Evolutionary conservation across 345 rosid species (phyloP).

Genomic region (Hypericum androsaemum): DNA sequence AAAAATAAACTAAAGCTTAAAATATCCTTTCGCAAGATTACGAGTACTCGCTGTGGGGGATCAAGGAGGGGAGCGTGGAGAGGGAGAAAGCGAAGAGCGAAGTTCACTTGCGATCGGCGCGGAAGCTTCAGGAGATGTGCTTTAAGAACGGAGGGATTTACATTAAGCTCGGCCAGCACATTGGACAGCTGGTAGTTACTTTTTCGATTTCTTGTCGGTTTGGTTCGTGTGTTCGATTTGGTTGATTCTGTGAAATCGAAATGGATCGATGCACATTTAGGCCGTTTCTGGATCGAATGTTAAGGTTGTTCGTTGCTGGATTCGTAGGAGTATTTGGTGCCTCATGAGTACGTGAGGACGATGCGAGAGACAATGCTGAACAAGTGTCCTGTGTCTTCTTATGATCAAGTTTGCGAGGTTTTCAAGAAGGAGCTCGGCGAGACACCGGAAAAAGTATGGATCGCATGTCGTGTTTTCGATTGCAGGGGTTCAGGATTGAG

Average conservation of each 20-base stretch:
- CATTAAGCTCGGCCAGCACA: conserved; percentile 92
- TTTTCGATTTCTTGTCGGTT: conserved; percentile 6
- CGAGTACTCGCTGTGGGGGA: conserved; percentile 68
- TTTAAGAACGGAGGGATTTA: conserved; percentile 89
- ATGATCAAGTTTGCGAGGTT: conserved; percentile 86
- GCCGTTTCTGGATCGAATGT: background rate
- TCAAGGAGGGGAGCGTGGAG: conserved; percentile 76
- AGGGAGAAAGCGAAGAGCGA: conserved; percentile 58
- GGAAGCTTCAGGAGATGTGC: conserved; percentile 81
- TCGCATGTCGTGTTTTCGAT: background rate
- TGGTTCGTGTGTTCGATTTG: background rate
- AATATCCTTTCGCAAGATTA: conserved; percentile 43
- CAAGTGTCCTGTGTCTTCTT: conserved; percentile 85
- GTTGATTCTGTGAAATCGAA: conserved; percentile 2
- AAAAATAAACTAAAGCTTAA: background rate
- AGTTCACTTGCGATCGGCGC: conserved; percentile 88
- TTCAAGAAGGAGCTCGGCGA: conserved; percentile 84
- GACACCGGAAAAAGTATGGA: conserved; percentile 67
- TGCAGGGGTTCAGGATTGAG: no score
- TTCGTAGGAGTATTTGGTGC: conserved; percentile 70
- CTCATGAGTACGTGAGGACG: conserved; percentile 66
- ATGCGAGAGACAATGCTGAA: conserved; percentile 93
- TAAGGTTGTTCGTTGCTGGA: background rate
- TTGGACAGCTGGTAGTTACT: conserved; percentile 66
- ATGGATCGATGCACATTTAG: background rate